A percentile compares a stretch with the other conserved stretches of the same genome.
These are phyloP conservation scores for Sparassis latifolia DNA, from an alignment of 1,284 basidiomycete species.

Conservation along the genomic window DNA sequence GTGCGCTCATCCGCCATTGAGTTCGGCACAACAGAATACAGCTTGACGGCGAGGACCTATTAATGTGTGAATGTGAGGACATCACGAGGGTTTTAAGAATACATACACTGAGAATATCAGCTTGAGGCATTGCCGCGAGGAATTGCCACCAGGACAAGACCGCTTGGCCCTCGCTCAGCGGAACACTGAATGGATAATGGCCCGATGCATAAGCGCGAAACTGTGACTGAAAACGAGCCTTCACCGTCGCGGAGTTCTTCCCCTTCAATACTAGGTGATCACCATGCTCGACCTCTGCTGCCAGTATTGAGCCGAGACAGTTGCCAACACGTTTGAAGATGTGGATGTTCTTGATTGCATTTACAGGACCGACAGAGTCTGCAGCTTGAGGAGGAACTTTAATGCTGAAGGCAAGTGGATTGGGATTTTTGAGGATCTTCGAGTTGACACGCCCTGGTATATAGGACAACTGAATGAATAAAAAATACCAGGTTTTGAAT, in stretches of 20 bases:
- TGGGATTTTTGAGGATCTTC: not conserved
- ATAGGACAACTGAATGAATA: not conserved
- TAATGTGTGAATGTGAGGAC: not conserved
- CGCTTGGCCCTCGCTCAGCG: not conserved
- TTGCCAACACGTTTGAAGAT: not conserved
- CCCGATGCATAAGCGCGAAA: not conserved
- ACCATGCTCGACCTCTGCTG: conserved; percentile 2
- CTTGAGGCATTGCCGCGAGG: not conserved
- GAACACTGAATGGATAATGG: not conserved
- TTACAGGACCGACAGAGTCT: no score
- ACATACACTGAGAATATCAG: not conserved
- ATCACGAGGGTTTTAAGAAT: not conserved
- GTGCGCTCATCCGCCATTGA: conserved; percentile 34
- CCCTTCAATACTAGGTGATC: not conserved
- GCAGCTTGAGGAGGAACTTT: not conserved
- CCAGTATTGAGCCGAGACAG: not conserved
- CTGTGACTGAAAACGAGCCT: not conserved
- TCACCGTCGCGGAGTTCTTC: not conserved
- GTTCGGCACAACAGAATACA: conserved; percentile 29
- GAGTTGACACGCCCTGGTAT: not conserved
- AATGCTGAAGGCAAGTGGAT: not conserved
- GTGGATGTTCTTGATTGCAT: not conserved
- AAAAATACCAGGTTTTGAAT: no score
- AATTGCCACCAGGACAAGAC: not conserved
- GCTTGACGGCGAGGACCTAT: conserved; percentile 24